Percentiles rank a stretch among this genome's conserved stretches.
Conservation (phyloP, 176 grass and related monocot genomes). For the Oryza brachyantha region DNA sequence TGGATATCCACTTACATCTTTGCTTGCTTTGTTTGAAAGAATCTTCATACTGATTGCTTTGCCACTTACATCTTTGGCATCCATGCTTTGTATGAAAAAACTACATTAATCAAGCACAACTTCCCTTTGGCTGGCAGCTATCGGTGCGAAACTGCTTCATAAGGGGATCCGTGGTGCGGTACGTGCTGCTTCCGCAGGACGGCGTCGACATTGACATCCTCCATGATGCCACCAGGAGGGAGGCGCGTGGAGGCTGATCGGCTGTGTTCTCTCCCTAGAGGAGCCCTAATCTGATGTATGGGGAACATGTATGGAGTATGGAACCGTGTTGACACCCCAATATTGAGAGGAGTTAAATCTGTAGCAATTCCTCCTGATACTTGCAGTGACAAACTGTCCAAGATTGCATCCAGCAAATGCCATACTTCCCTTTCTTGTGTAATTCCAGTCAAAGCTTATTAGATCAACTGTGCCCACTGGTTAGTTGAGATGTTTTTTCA, state of each 20-base stretch:
- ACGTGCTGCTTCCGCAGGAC: conserved; percentile 86
- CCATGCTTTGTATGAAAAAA: background rate
- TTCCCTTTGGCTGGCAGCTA: conserved; percentile 46
- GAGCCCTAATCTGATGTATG: conserved; percentile 10
- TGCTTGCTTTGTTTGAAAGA: background rate
- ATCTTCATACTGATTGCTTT: background rate
- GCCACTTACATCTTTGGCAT: background rate
- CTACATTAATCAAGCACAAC: background rate
- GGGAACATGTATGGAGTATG: conserved; percentile 23
- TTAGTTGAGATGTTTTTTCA: conserved; percentile 3
- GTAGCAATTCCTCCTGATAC: background rate
- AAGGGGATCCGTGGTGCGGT: conserved; percentile 93
- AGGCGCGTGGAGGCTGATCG: conserved; percentile 78
- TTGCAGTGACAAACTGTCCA: conserved; percentile 22
- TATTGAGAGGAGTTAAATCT: background rate
- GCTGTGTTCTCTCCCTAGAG: background rate
- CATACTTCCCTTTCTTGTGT: background rate
- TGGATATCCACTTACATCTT: background rate
- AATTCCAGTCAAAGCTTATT: conserved; percentile 4
- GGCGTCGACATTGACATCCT: conserved; percentile 94
- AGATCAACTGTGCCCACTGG: conserved; percentile 1
- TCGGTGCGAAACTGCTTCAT: conserved; percentile 98
- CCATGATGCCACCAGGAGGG: conserved; percentile 94
- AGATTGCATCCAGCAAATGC: background rate
- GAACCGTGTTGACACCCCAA: background rate